Base-by-base conservation (phyloP, 306 rosid genomes). In the Rosa rugosa region DNA sequence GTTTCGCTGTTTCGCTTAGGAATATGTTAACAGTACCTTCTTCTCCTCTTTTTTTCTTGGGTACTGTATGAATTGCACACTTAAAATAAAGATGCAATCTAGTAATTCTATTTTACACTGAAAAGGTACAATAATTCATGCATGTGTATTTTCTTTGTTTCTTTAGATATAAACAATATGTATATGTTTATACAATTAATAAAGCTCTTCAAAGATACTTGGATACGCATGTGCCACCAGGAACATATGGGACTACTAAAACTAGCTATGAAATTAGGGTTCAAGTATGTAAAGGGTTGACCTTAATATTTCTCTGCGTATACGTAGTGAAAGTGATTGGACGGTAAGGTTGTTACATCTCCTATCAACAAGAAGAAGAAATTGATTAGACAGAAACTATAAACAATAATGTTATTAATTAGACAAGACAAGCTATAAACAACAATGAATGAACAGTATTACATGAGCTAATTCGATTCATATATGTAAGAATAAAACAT, bases 331-430 rank as follows among this genome's bases (percentile, higher is more conserved):
- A 71, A 80, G 81, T 45, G 79, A 87, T 31, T n/a, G 85, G 88
- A 45, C 71, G 87, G 91, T 91, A 87, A 49, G 82, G 88, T 81
- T 74, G 93, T 85, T 83, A 85, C 67, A 85, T 86, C 76, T 80
- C 80, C 87, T 69, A 88, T 88, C 91, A 79, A 82, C 84, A 78
- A 76, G 38, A 65, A 76, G 31, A 65, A 44, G 51, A 80, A 85
- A 51, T 62, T 57, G 73, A 54, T 54, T 54, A 6, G 20, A 51
- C 22, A 49, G 54, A 49, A 49, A 45, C 49, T 45, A 45, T 45
- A 45, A 45, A 45, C 51, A 47, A 31, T 31, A 2, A 31, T 31
- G 36, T 31, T 20, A 4, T 54, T 3, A 54, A 54, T 54, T 54
- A 6, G 20, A 51, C 57, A 31, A 31, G 22, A 53, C 60, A 53